Evolutionary conservation across 352 stramenopile genomes (phyloP).

Genomic region (Pythium periplocum): DNA sequence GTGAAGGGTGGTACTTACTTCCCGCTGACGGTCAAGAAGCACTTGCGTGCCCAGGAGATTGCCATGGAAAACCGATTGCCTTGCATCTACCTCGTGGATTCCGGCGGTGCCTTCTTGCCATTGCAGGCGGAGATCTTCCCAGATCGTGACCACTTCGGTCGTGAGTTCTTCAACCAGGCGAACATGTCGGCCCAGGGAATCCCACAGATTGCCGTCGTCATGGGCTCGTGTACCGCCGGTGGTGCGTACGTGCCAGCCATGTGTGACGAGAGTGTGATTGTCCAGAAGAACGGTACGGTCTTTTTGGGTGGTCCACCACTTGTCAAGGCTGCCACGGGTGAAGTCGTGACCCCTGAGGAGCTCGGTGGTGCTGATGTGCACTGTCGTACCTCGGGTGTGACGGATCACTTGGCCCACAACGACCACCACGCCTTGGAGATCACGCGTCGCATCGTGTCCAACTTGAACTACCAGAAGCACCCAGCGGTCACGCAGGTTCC

Average conservation of each 20-base stretch:
- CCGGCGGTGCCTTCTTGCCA: constrained; percentile 93
- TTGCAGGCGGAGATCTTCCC: constrained; percentile 97
- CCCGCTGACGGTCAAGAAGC: constrained; percentile 98
- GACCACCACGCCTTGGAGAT: constrained; percentile 93
- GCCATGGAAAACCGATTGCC: constrained; percentile 94
- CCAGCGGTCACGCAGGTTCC: constrained; percentile 34
- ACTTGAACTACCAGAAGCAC: constrained; percentile 77
- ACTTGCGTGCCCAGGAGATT: constrained; percentile 94
- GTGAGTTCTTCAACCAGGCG: constrained; percentile 99
- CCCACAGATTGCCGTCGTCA: constrained; percentile 96
- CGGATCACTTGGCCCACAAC: constrained; percentile 95
- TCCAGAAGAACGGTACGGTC: constrained; percentile 95
- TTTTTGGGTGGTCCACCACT: constrained; percentile 97
- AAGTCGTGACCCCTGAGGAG: constrained; percentile 94
- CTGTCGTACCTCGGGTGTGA: constrained; percentile 90
- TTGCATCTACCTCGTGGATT: constrained; percentile 97
- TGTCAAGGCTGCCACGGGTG: constrained; percentile 97
- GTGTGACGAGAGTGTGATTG: constrained; percentile 98
- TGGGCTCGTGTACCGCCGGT: constrained; percentile 96
- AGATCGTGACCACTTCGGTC: constrained; percentile 94
- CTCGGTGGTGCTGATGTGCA: constrained; percentile 93
- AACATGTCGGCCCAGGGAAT: constrained; percentile 94
- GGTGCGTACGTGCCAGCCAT: constrained; percentile 97
- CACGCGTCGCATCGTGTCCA: constrained; percentile 88
- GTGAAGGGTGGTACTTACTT: constrained; percentile 99